Conservation (phyloP, 345 rosid genomes). For the Dipteronia dyeriana region DNA sequence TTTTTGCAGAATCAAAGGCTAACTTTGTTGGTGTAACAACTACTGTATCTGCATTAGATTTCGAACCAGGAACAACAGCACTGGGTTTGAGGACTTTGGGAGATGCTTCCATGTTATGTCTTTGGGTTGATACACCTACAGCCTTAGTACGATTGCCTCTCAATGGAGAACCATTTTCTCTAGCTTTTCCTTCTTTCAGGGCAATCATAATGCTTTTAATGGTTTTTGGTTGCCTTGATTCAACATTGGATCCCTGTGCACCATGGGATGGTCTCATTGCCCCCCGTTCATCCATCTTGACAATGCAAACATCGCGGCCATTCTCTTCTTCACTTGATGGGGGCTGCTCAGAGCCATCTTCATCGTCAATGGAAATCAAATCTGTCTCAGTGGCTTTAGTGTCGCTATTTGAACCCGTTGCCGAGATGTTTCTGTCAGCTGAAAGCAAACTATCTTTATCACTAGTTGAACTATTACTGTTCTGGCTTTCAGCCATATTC, state of each 20-base stretch:
- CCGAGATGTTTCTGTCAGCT: conserved; percentile 43
- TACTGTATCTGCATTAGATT: conserved; percentile 47
- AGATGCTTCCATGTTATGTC: conserved; percentile 55
- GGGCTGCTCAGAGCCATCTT: conserved; percentile 52
- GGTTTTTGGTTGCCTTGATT: conserved; percentile 78
- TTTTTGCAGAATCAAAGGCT: conserved; percentile 52
- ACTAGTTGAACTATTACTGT: conserved; percentile 77
- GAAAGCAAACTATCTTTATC: conserved; percentile 79
- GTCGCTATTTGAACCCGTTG: conserved; percentile 39
- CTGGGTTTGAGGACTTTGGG: conserved; percentile 67
- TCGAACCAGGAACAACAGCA: conserved; percentile 48
- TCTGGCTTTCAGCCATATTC: conserved; percentile 89
- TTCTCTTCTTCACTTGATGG: conserved; percentile 51
- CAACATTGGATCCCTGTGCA: conserved; percentile 51
- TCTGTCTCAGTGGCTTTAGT: conserved; percentile 56
- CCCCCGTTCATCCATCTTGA: conserved; percentile 53
- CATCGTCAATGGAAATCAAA: conserved; percentile 60
- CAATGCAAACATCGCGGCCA: conserved; percentile 30
- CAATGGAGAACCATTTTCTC: conserved; percentile 87
- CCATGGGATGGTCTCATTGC: conserved; percentile 39
- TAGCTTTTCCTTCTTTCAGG: conserved; percentile 84
- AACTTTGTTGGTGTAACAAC: conserved; percentile 44
- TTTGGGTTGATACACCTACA: conserved; percentile 47
- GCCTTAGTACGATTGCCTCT: conserved; percentile 62
- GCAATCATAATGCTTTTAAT: conserved; percentile 87